phyloP scores from a whole-genome alignment of 176 grass and related monocot genomes.

The Carex kokanica region DNA sequence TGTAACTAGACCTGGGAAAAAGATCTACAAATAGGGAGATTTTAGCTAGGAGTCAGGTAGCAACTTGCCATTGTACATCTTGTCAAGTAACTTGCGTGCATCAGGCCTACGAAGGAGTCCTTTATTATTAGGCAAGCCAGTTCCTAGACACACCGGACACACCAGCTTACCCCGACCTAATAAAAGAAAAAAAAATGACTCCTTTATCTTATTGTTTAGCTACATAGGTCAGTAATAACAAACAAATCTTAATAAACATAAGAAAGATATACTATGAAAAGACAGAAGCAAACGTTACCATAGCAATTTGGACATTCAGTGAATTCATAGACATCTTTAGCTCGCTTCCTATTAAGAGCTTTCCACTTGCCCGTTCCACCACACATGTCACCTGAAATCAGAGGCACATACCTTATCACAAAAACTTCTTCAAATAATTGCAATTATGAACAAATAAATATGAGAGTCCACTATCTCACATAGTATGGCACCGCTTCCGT shows the following conservation, averaged over 20 bases:
- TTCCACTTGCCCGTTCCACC: constrained; percentile 99
- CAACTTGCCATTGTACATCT: constrained; percentile 92
- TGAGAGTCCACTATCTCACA: constrained; percentile 47
- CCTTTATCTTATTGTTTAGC: background rate
- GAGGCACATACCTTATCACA: background rate
- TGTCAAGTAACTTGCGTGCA: constrained; percentile 65
- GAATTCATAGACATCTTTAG: constrained; percentile 96
- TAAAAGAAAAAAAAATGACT: background rate
- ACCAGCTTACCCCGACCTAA: constrained; percentile 87
- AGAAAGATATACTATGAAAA: background rate
- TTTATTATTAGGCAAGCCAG: constrained; percentile 89
- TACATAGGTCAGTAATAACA: background rate
- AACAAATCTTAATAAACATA: background rate
- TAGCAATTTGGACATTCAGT: constrained; percentile 97
- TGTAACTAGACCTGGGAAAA: background rate
- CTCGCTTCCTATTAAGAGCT: constrained; percentile 91
- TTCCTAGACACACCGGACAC: constrained; percentile 83
- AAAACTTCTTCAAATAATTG: background rate
- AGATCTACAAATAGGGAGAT: background rate
- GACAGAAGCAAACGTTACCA: constrained; percentile 38
- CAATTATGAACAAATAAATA: background rate
- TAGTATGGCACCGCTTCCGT: constrained; percentile 71
- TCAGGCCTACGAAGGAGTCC: constrained; percentile 84
- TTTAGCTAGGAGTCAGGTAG: constrained; percentile 53
- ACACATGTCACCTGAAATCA: constrained; percentile 86